Conservation (phyloP, 208 protist genomes). For the Naegleria fowleri region DNA sequence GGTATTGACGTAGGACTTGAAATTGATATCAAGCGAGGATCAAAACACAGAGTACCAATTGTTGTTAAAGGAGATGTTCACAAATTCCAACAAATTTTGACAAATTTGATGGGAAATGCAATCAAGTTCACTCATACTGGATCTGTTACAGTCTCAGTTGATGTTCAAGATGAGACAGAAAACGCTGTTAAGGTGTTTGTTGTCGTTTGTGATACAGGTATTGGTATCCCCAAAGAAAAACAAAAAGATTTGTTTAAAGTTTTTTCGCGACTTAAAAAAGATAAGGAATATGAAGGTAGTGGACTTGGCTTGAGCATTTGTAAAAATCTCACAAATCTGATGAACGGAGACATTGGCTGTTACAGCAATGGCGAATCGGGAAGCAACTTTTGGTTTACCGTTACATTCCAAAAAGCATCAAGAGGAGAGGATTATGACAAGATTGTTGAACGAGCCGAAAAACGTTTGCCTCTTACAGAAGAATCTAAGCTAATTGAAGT, state of each 20-base stretch:
- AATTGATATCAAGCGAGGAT: background rate
- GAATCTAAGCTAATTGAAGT: background rate
- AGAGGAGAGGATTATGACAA: background rate
- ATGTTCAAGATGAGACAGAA: background rate
- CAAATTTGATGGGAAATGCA: slow-evolving; percentile 12
- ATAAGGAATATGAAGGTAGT: background rate
- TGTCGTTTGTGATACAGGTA: background rate
- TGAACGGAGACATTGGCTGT: background rate
- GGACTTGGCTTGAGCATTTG: background rate
- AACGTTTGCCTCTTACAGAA: background rate
- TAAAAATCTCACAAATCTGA: background rate
- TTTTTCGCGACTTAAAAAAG: background rate
- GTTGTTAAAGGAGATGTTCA: background rate
- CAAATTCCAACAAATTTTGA: slow-evolving; percentile 8
- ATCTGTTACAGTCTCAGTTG: background rate
- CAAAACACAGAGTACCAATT: background rate
- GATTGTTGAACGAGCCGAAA: background rate
- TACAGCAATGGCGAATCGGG: background rate
- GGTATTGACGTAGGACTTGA: background rate
- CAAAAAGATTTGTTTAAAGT: slow-evolving; percentile 23
- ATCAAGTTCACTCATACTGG: slow-evolving; percentile 20
- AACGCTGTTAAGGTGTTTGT: background rate
- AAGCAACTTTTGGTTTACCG: slow-evolving; percentile 18
- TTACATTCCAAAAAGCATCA: background rate
- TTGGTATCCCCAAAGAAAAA: slow-evolving; percentile 1